These are phyloP conservation scores for Cryptococcus sp. DNA, from an alignment of 1,284 basidiomycete genomes.

Conservation along the genomic window DNA sequence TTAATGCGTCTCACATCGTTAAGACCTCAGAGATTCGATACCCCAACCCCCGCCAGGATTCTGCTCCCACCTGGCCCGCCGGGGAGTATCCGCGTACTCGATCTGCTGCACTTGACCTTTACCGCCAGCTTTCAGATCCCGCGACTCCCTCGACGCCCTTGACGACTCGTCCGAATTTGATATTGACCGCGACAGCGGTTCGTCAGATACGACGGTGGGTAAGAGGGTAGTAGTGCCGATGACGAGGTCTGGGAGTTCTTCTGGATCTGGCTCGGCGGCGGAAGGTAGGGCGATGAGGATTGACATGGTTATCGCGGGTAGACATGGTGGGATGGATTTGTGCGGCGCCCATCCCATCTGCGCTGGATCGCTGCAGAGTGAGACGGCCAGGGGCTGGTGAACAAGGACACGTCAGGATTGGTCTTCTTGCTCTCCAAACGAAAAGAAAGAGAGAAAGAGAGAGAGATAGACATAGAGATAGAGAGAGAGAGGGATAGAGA, in stretches of 20 bases:
- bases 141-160: background rate
- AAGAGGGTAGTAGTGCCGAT: slow-evolving; percentile 16
- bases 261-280: background rate
- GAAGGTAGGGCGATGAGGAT: slow-evolving; percentile 18
- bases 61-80: slow-evolving; percentile 14
- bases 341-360: background rate
- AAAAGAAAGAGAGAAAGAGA: background rate
- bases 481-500: background rate
- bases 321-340: background rate
- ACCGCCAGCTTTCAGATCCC: background rate
- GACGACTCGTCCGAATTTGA: background rate
- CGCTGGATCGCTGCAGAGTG: background rate
- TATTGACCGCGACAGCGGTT: background rate
- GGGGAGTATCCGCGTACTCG: slow-evolving; percentile 2
- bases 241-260: slow-evolving; percentile 20
- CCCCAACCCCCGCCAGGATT: slow-evolving; percentile 8
- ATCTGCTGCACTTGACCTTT: slow-evolving; percentile 10
- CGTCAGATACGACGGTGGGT: slow-evolving; percentile 1
- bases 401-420: no score
- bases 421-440: no score
- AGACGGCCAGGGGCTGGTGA: slow-evolving; percentile 6
- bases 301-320: slow-evolving; percentile 8
- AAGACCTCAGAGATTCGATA: slow-evolving; percentile 12
- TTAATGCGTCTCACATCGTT: no score
- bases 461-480: background rate